phyloP scores from a whole-genome alignment of 2,329 filamentous ascomycete genomes.

The Stromatinia cepivora region DNA sequence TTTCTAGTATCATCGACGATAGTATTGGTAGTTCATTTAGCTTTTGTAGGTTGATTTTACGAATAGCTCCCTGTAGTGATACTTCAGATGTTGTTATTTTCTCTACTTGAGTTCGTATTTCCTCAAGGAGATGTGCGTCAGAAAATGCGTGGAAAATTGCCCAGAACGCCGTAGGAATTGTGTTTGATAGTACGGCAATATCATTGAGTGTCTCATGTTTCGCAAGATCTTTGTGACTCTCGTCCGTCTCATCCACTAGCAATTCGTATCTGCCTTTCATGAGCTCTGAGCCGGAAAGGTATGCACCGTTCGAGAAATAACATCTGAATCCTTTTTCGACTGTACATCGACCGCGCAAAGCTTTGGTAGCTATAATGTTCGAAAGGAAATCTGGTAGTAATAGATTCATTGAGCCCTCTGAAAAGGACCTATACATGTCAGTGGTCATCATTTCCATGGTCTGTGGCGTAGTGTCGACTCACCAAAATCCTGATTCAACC shows the following conservation, averaged over 20 bases:
- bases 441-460: no score
- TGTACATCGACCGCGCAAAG: conserved; percentile 1
- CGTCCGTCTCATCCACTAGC: background rate
- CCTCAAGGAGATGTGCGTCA: background rate
- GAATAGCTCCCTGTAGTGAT: background rate
- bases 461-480: background rate
- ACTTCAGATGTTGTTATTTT: conserved; percentile 2
- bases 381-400: conserved; percentile 6
- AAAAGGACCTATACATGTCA: conserved; percentile 13
- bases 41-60: conserved; percentile 9
- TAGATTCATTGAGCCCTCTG: conserved; percentile 7
- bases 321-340: background rate
- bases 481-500: conserved; percentile 20
- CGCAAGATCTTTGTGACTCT: background rate
- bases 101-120: conserved; percentile 11
- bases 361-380: background rate
- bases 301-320: background rate
- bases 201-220: conserved; percentile 7
- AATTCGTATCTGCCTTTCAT: background rate
- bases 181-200: conserved; percentile 12
- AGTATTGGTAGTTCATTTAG: conserved; percentile 4
- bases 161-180: conserved; percentile 15
- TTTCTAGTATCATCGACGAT: background rate
- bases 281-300: conserved; percentile 5
- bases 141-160: conserved; percentile 13